Evolutionary conservation across 164 flowering plant genomes (phyloP).

Genomic region (Chloranthus sessilifolius): DNA sequence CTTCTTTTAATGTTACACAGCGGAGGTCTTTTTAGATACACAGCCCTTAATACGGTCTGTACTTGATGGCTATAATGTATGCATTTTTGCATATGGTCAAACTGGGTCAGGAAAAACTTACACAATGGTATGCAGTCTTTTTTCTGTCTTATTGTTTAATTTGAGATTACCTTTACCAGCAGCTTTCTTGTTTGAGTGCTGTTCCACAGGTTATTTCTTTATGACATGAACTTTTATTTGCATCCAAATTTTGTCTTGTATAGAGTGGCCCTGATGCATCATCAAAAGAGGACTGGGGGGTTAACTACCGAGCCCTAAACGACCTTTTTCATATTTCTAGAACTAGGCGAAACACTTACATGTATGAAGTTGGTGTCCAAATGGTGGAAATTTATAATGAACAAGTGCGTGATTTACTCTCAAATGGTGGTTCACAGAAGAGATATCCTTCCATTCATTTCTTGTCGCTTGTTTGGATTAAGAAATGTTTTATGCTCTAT

Average conservation of each 20-base stretch:
- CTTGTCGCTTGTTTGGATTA: neutral
- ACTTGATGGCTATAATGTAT: conserved; percentile 93
- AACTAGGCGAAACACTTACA: conserved; percentile 46
- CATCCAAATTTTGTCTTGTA: too few species aligned
- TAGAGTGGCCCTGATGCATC: conserved; percentile 76
- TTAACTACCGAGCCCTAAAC: conserved; percentile 75
- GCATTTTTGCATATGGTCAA: conserved; percentile 98
- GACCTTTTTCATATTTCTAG: conserved; percentile 74
- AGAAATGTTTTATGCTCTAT: too few species aligned
- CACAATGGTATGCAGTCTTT: conserved; percentile 61
- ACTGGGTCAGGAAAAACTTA: conserved; percentile 97
- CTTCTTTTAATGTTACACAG: conserved; percentile 33
- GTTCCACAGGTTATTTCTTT: neutral
- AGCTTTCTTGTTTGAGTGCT: neutral
- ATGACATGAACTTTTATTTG: too few species aligned
- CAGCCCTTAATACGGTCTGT: conserved; percentile 85
- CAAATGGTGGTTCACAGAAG: conserved; percentile 49
- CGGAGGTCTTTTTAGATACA: conserved; percentile 86
- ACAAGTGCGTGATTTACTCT: conserved; percentile 91
- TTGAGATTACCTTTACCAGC: neutral
- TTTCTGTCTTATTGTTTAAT: conserved; percentile 2
- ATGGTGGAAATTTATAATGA: conserved; percentile 97
- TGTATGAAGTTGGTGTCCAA: conserved; percentile 75
- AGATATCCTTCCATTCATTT: conserved; percentile 63
- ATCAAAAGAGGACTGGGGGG: conserved; percentile 65